Base-by-base conservation (phyloP, 2,329 filamentous ascomycete species). In the Xylaria sp. region DNA sequence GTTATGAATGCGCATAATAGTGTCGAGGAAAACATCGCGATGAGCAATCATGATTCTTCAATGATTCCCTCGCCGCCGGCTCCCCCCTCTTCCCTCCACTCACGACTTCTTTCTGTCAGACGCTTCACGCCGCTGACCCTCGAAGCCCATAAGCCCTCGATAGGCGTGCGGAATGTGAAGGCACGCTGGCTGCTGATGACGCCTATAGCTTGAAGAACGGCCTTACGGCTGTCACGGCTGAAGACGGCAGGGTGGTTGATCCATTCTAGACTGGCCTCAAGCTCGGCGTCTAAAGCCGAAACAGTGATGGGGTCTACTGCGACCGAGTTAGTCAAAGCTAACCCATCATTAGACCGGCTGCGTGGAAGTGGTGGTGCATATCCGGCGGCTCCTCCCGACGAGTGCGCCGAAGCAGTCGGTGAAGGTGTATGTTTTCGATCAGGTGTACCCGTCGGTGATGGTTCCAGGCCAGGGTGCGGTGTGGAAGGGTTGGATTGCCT, bases 211-310 rank as follows among this genome's bases (percentile, higher is more conserved):
- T 99, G 96, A 28, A 99, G 85, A 2, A 99, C 94, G 4, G 95
- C 93, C 83, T 99, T 99, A 76, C 96, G 90, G 66, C 93, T 96
- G 79, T 99, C 96, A 44, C 96, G 90, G 9, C 92, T 91, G 78
- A 99, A 99, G 2, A 98, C 93, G 1, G 94, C 94, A 1, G 96
- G 96, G 77, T 99, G 96, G 78, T 92, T 94, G 80, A 99, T 98
- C 96, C 96, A 99, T 81, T 99, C 96, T 17, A 99, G 84, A 59
- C 92, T 93, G 40, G 92, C 89, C 79, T 97, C 93, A 40, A 99
- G 87, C 80, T 99, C 96, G 0, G 92, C 89, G 79, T 99, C 96
- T 20, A 99, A 88, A 2, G 96, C 94, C 28, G 89, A 85, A 75
- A 98, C 95, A 0, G 93, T 96, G 42, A 85, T 86, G 6, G 88